Base-by-base conservation (phyloP, 1,284 basidiomycete genomes). In the Microbotryum violaceum region DNA sequence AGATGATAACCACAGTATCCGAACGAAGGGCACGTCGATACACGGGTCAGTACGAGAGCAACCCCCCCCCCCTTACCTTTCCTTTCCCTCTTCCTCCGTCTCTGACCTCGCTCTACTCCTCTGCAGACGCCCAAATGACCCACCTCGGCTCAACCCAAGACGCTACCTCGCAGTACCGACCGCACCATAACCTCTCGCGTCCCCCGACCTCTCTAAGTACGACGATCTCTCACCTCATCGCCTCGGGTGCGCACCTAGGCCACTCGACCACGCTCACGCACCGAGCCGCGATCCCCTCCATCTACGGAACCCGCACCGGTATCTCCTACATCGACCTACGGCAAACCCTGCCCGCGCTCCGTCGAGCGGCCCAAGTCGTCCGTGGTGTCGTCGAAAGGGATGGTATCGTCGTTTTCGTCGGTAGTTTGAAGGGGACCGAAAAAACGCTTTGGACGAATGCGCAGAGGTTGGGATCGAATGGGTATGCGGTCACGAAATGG, bases 321-420 rank as follows among this genome's bases (percentile, higher is more conserved):
- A 83, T 97, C 64, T 90, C 90, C 56, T 83, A 97, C 75, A 97
- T 99, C 75, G 92, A 99, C 77, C 81, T 98, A 45, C 91, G 97
- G 75, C 87, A 89, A 69, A 97, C 96, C 0, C 79, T 98, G 1
- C 91, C 92, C 6, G 85, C 93, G 62, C 82, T 99, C 23, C 85
- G 91, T 33, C 86, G 93, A 58, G 92, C 94, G 9, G 88, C 91
- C 45, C 85, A 86, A 63, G 82, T 99, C 54, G 86, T 91, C 45
- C 85, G 88, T 55, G 86, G 88, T 42, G 80, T 97, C 37, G 86
- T 89, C 16, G 82, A 85, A 66, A 82, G 83, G 54, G 89, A 89
- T 66, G 96, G 96, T 29, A 83, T 86, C 55, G 81, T 98, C 59
- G 80, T 99, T 29, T 92, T 98, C 71, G 84, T 97, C 53, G 93